These are phyloP conservation scores for Leersia perrieri DNA, from an alignment of 176 grass and related monocot species.

Conservation along the genomic window DNA sequence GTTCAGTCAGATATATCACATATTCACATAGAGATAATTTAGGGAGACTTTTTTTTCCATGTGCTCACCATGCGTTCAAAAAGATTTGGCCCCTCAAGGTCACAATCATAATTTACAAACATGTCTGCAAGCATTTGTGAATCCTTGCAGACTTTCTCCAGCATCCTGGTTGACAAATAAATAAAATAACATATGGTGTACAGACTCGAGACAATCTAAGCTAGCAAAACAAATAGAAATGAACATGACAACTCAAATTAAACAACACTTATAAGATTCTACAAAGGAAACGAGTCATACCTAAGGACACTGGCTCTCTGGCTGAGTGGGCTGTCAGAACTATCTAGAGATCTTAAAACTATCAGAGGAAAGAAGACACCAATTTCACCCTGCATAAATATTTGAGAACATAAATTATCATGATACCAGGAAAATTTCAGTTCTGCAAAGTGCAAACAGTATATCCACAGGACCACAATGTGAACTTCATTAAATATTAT, in stretches of 20 bases:
- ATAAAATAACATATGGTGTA: conserved; percentile 29
- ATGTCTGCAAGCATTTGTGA: conserved; percentile 99
- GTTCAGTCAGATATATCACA: conserved; percentile 18
- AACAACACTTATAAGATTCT: background rate
- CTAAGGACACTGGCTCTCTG: conserved; percentile 93
- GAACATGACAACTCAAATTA: background rate
- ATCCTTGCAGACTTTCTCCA: conserved; percentile 99
- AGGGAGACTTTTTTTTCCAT: background rate
- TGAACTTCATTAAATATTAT: conserved; percentile 19
- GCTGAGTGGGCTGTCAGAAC: conserved; percentile 68
- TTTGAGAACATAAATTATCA: background rate
- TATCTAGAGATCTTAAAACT: conserved; percentile 92
- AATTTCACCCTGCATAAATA: conserved; percentile 89
- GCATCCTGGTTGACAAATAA: conserved; percentile 66
- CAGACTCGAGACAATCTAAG: background rate
- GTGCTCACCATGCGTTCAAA: conserved; percentile 78
- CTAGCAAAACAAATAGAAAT: conserved; percentile 26
- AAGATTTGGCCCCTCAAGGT: conserved; percentile 96
- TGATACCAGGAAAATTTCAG: conserved; percentile 10
- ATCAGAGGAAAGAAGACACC: conserved; percentile 99
- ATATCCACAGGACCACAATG: background rate
- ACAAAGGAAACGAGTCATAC: conserved; percentile 43
- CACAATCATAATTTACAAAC: conserved; percentile 99
- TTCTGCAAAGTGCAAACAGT: conserved; percentile 36
- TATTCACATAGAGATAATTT: conserved; percentile 24